phyloP scores from a whole-genome alignment of 805 yeast species.

The Yarrowia keelungensis region DNA sequence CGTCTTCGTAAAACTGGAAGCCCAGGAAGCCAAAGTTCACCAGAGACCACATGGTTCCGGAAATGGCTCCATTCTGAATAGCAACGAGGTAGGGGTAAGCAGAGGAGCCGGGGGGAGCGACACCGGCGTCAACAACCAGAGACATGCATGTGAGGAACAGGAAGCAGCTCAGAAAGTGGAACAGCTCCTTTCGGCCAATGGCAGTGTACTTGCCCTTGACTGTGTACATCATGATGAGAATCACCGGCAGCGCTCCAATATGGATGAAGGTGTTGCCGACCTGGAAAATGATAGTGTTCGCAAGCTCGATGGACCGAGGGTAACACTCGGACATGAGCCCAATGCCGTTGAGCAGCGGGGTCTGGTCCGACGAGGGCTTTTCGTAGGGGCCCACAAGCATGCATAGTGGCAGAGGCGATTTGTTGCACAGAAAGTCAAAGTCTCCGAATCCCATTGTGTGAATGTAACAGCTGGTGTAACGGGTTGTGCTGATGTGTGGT shows the following conservation, averaged over 20 bases:
- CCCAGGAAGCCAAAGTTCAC: slow-evolving; percentile 79
- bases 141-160: slow-evolving; percentile 67
- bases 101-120: slow-evolving; percentile 80
- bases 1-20: slow-evolving; percentile 95
- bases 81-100: slow-evolving; percentile 85
- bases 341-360: slow-evolving; percentile 46
- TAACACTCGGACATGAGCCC: slow-evolving; percentile 84
- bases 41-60: slow-evolving; percentile 73
- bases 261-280: slow-evolving; percentile 87
- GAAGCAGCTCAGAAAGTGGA: slow-evolving; percentile 69
- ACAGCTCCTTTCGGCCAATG: slow-evolving; percentile 88
- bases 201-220: slow-evolving; percentile 90
- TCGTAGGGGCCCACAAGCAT: slow-evolving; percentile 67
- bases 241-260: slow-evolving; percentile 70
- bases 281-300: slow-evolving; percentile 90
- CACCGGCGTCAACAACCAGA: slow-evolving; percentile 89
- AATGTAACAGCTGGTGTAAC: no score
- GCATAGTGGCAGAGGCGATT: slow-evolving; percentile 80
- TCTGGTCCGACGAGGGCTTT: slow-evolving; percentile 42
- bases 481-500: background rate
- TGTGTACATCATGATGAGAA: slow-evolving; percentile 75
- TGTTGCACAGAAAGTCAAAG: slow-evolving; percentile 66
- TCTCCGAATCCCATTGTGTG: slow-evolving; percentile 68
- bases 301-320: slow-evolving; percentile 82
- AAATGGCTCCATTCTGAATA: slow-evolving; percentile 74